Conservation (phyloP, 2,329 filamentous ascomycete genomes). For the Didymella keratinophila region DNA sequence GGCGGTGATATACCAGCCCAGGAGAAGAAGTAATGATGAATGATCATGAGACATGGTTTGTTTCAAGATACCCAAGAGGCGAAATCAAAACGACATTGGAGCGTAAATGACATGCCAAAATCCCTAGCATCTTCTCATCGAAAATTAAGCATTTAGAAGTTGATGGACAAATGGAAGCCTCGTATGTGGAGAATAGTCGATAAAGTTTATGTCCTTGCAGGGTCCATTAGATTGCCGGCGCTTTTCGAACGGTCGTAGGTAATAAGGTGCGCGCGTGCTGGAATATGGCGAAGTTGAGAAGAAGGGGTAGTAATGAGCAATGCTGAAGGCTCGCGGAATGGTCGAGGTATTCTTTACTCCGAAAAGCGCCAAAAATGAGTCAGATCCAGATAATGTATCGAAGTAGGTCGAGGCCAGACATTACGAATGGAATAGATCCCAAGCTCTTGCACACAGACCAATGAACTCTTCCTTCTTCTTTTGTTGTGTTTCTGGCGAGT, state of each 20-base stretch:
- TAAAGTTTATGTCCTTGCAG: constrained; percentile 31
- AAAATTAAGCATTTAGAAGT: constrained; percentile 21
- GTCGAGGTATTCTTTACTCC: constrained; percentile 31
- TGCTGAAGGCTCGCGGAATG: constrained; percentile 21
- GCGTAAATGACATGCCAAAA: constrained; percentile 19
- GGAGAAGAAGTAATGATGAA: constrained; percentile 18
- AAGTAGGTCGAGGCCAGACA: constrained; percentile 25
- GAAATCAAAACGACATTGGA: constrained; percentile 15
- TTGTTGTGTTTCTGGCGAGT: constrained; percentile 81
- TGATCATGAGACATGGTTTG: constrained; percentile 24
- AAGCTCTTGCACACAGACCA: constrained; percentile 83
- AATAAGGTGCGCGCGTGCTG: constrained; percentile 28
- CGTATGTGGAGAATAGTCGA: constrained; percentile 13
- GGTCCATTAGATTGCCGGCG: constrained; percentile 38
- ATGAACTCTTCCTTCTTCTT: constrained; percentile 95
- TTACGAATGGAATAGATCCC: constrained; percentile 95
- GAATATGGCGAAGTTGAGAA: constrained; percentile 25
- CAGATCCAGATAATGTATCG: constrained; percentile 21
- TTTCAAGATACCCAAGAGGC: constrained; percentile 21
- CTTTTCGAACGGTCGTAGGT: constrained; percentile 25
- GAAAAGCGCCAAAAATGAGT: constrained; percentile 29
- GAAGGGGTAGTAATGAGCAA: constrained; percentile 25
- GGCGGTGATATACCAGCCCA: constrained; percentile 19
- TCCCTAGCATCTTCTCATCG: constrained; percentile 22
- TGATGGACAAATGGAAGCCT: constrained; percentile 19